A percentile compares a stretch with the other conserved stretches of the same genome.
Evolutionary conservation across 768 basidiomycete genomes (phyloP).

Genomic region (Xerocomus potaroensis): DNA sequence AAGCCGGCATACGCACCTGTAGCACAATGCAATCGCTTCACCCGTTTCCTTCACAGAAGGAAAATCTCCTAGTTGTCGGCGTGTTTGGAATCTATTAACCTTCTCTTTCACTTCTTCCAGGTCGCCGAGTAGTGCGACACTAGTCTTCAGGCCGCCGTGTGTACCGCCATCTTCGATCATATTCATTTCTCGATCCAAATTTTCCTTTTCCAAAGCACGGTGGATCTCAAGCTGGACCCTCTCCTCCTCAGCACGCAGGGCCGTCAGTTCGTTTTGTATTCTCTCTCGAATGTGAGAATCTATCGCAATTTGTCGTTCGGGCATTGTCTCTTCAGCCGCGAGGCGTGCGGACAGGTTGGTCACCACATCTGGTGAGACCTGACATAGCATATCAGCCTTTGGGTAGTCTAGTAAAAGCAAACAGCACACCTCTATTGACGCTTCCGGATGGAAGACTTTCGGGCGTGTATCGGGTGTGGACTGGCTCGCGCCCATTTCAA

Average conservation of each 20-base stretch:
- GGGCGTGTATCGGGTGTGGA: slow-evolving; percentile 56
- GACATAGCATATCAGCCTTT: slow-evolving; percentile 9
- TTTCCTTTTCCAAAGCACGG: slow-evolving; percentile 79
- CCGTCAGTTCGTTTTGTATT: slow-evolving; percentile 64
- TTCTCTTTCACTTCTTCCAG: slow-evolving; percentile 69
- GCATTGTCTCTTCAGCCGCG: slow-evolving; percentile 53
- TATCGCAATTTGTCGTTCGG: slow-evolving; percentile 67
- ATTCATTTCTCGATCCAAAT: slow-evolving; percentile 68
- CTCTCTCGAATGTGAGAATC: slow-evolving; percentile 70
- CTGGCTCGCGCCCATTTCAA: slow-evolving; percentile 62
- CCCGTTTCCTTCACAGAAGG: slow-evolving; percentile 54
- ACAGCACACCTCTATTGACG: slow-evolving; percentile 46
- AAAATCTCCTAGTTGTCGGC: slow-evolving; percentile 50
- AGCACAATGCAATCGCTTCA: slow-evolving; percentile 68
- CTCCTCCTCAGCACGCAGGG: slow-evolving; percentile 66
- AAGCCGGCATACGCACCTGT: slow-evolving; percentile 42
- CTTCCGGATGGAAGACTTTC: slow-evolving; percentile 54
- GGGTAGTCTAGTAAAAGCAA: not conserved
- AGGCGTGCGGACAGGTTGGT: slow-evolving; percentile 68
- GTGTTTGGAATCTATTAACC: slow-evolving; percentile 64
- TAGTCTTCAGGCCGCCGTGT: slow-evolving; percentile 50
- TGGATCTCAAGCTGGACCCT: slow-evolving; percentile 70
- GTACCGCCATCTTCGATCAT: slow-evolving; percentile 42
- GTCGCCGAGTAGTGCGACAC: slow-evolving; percentile 63
- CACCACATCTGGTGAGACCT: slow-evolving; percentile 86